phyloP scores from a whole-genome alignment of 805 yeast species.

The Priceomyces castillae region DNA sequence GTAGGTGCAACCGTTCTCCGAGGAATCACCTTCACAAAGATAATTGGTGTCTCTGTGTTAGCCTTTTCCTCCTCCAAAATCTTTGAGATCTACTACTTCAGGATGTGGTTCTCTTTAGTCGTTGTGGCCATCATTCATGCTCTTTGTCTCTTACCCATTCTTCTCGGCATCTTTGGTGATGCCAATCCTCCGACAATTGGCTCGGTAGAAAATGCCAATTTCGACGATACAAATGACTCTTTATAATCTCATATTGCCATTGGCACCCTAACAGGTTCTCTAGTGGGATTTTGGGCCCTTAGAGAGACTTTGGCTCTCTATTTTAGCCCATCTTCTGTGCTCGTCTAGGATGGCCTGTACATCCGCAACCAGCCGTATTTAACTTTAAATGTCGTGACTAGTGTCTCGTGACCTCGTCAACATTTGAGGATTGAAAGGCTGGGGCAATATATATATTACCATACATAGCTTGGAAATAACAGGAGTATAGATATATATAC shows the following conservation, averaged over 20 bases:
- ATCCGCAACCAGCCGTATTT: too few species aligned
- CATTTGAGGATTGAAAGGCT: neutral
- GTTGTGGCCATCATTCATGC: constrained; percentile 77
- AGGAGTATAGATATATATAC: neutral
- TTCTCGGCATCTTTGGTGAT: constrained; percentile 48
- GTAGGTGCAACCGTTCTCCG: constrained; percentile 91
- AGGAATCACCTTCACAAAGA: constrained; percentile 86
- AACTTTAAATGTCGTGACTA: too few species aligned
- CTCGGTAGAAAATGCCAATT: neutral
- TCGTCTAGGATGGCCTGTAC: too few species aligned
- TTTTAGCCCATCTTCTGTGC: too few species aligned
- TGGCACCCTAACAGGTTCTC: too few species aligned
- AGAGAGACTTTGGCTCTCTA: too few species aligned
- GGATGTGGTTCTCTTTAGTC: constrained; percentile 89
- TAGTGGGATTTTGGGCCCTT: too few species aligned
- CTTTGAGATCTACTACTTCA: constrained; percentile 86
- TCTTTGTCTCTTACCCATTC: constrained; percentile 72
- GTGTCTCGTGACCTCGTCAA: neutral
- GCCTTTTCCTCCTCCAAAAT: constrained; percentile 87
- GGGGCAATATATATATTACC: neutral
- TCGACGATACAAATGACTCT: neutral
- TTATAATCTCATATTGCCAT: too few species aligned
- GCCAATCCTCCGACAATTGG: neutral
- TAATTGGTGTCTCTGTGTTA: constrained; percentile 81
- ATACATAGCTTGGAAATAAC: neutral